phyloP scores from a whole-genome alignment of 2,329 filamentous ascomycete species.

The Aspergillus sp. region DNA sequence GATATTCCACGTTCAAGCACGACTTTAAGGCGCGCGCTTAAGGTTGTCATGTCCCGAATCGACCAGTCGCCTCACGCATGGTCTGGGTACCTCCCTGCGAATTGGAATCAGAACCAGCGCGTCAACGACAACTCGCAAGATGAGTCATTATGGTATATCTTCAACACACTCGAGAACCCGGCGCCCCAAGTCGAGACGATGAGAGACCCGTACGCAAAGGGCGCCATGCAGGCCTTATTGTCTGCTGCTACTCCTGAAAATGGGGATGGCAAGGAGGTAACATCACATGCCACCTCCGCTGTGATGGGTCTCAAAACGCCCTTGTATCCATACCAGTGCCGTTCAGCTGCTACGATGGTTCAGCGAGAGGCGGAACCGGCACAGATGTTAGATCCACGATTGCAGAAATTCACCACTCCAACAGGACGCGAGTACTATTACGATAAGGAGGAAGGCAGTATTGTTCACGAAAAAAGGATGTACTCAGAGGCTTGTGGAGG shows the following conservation, averaged over 20 bases:
- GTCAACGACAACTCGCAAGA: slow-evolving; percentile 29
- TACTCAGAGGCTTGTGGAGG: slow-evolving; percentile 77
- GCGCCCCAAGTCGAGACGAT: slow-evolving; percentile 31
- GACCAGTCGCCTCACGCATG: slow-evolving; percentile 42
- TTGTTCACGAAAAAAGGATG: slow-evolving; percentile 64
- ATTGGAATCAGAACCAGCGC: slow-evolving; percentile 5
- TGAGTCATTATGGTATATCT: slow-evolving; percentile 52
- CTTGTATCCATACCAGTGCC: slow-evolving; percentile 76
- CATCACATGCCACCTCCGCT: slow-evolving; percentile 16
- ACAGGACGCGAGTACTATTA: slow-evolving; percentile 66
- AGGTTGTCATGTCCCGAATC: slow-evolving; percentile 39
- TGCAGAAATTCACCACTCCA: slow-evolving; percentile 62
- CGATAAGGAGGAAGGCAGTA: slow-evolving; percentile 61
- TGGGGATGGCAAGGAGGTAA: slow-evolving; percentile 7
- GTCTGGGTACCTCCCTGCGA: slow-evolving; percentile 27
- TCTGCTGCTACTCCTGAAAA: slow-evolving; percentile 11
- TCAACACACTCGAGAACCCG: slow-evolving; percentile 49
- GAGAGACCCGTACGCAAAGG: slow-evolving; percentile 30
- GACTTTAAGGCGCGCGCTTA: slow-evolving; percentile 37
- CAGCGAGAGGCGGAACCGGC: slow-evolving; percentile 70
- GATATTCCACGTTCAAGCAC: slow-evolving; percentile 33
- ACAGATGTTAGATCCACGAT: slow-evolving; percentile 69
- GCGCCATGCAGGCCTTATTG: slow-evolving; percentile 40
- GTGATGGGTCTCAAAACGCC: slow-evolving; percentile 51
- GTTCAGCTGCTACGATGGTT: slow-evolving; percentile 79